phyloP scores from a whole-genome alignment of 495 filamentous ascomycete species.

The Aspergillus indologenus region DNA sequence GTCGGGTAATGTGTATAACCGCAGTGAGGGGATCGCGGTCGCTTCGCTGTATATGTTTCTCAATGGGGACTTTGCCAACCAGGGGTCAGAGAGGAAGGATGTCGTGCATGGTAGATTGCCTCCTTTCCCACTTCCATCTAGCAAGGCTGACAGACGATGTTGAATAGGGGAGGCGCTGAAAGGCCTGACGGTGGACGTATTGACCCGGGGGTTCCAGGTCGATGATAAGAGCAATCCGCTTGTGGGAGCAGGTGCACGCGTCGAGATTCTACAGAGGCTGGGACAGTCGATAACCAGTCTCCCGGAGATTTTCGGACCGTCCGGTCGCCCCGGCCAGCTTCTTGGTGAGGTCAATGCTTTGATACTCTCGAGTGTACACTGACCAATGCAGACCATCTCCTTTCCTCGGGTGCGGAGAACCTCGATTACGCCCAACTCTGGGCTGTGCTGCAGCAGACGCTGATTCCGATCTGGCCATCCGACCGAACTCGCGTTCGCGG shows the following conservation, averaged over 20 bases:
- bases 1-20: slow-evolving; percentile 42
- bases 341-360: slow-evolving; percentile 41
- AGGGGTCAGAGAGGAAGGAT: slow-evolving; percentile 15
- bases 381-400: slow-evolving; percentile 44
- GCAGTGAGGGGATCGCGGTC: slow-evolving; percentile 61
- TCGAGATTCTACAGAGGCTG: slow-evolving; percentile 46
- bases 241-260: slow-evolving; percentile 47
- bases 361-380: neutral
- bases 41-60: slow-evolving; percentile 59
- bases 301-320: slow-evolving; percentile 48
- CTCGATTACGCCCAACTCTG: slow-evolving; percentile 43
- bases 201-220: slow-evolving; percentile 43
- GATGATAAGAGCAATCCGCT: slow-evolving; percentile 44
- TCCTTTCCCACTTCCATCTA: too few relatives aligned
- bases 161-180: slow-evolving; percentile 20
- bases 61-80: slow-evolving; percentile 42
- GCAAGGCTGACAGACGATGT: neutral
- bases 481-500: slow-evolving; percentile 52
- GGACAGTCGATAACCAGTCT: slow-evolving; percentile 45
- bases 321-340: slow-evolving; percentile 52
- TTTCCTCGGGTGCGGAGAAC: slow-evolving; percentile 20
- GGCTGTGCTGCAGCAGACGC: slow-evolving; percentile 47
- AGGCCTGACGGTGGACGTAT: slow-evolving; percentile 13
- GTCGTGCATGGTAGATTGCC: slow-evolving; percentile 27
- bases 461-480: slow-evolving; percentile 54